Evolutionary conservation across 768 basidiomycete genomes (phyloP).

Genomic region (Psilocybe cubensis): DNA sequence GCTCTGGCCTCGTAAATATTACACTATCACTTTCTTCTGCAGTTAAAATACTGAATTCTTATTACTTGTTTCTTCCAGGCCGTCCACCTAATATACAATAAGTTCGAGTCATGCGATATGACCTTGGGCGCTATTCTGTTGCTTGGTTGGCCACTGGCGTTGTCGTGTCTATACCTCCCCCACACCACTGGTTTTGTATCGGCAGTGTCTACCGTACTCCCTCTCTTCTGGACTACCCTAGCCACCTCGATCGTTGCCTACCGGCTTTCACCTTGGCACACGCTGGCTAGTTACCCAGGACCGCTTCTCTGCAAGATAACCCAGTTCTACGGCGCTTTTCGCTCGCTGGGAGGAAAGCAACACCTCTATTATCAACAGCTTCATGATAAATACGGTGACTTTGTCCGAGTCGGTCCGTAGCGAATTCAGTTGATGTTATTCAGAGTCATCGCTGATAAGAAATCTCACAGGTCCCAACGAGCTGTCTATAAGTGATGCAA

Average conservation of each 20-base stretch:
- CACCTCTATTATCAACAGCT: slow-evolving; percentile 48
- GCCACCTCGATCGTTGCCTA: slow-evolving; percentile 38
- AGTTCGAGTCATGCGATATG: slow-evolving; percentile 35
- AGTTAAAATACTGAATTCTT: neutral
- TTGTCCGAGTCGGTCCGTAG: slow-evolving; percentile 58
- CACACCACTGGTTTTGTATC: slow-evolving; percentile 17
- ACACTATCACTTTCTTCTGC: neutral
- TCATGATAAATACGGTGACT: slow-evolving; percentile 60
- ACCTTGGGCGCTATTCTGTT: slow-evolving; percentile 26
- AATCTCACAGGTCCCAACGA: slow-evolving; percentile 58
- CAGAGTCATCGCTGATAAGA: neutral
- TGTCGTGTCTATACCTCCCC: slow-evolving; percentile 24
- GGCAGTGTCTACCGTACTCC: slow-evolving; percentile 21
- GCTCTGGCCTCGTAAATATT: slow-evolving; percentile 15
- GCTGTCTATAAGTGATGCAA: slow-evolving; percentile 50
- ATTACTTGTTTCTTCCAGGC: slow-evolving; percentile 15
- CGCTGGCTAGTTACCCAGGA: slow-evolving; percentile 53
- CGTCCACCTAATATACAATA: slow-evolving; percentile 37
- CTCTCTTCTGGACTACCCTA: slow-evolving; percentile 33
- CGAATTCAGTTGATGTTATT: neutral
- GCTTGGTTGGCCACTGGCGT: slow-evolving; percentile 26
- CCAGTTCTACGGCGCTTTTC: slow-evolving; percentile 39
- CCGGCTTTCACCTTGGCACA: slow-evolving; percentile 57
- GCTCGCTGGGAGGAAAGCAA: slow-evolving; percentile 44
- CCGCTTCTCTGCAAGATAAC: slow-evolving; percentile 46